Evolutionary conservation across 306 rosid genomes (phyloP), one percentile per base, ranked within the genome.

Genomic region (Calophaca sinica): DNA sequence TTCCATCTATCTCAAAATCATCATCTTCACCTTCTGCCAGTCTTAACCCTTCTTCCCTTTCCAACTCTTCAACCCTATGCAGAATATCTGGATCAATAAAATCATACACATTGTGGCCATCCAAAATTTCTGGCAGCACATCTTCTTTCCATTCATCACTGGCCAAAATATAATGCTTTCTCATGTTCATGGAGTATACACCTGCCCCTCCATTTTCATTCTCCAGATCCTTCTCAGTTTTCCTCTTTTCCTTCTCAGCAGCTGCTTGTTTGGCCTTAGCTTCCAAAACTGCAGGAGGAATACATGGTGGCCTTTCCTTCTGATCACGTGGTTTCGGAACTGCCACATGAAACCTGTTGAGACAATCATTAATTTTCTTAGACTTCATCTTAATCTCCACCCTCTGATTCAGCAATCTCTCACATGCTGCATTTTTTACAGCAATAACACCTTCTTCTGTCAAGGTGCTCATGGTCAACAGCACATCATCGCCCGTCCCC

Each of bases 181-280:
- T 86, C 73, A 90, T 82, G 86, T 86, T 93, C 70, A 91, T 90
- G 5, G 96, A 86, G 82, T 90, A 93, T 13, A 90, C 97, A 72
- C 98, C 97, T 0, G 97, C 98, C 29, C 98, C 98, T 3, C 97
- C 98, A 81, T 93, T 93, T 77, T 90, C 97, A 42, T 93, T 9
- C 89, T 90, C 97, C 83, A 93, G 70, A 70, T 93, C 93, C 85
- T 66, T 89, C 70, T 90, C 93, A 39, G 96, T 89, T 57, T 77
- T 87, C 61, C 82, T 90, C 83, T 82, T 84, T 72, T 86, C 87
- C 78, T 75, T 84, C 76, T 87, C 96, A 2, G 78, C 88, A 4
- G 80, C 90, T 12, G 80, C 91, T 86, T 82, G 71, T 81, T 82
- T 84, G 5, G 91, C 92, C 74, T 42, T 88, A 20, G 89, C 93